Base-by-base conservation (phyloP, 2,329 filamentous ascomycete genomes). In the Xylogone sp. region DNA sequence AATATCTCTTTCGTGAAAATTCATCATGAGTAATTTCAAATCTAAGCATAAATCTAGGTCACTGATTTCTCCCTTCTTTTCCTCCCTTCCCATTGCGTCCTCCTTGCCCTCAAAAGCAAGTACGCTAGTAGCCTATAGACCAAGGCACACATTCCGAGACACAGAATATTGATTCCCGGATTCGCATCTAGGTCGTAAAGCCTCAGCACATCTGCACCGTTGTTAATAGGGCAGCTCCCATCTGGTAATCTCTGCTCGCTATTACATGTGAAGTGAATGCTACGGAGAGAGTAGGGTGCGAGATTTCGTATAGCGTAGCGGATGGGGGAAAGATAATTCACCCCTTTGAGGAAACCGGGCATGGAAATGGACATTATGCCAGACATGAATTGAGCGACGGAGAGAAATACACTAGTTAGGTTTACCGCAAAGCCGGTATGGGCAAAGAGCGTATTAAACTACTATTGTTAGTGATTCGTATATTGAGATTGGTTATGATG, bases 381-480 rank as follows among this genome's bases (percentile, higher is more conserved):
- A 0, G 80, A 79, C 77, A 91, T 87, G 62, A 83, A 79, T 59
- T 86, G 85, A 0, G 86, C 83, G 7, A 92, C 78, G 0, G 82
- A 84, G 3, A 92, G 73, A 18, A 91, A 74, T 42, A 89, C 77
- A 1, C 79, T 83, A 56, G 86, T 89, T 51, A 89, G 69, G 59
- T 88, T 90, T 53, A 91, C 81, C 0, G 87, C 86, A 65, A 91
- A 91, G 2, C 88, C 88, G 0, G 86, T 87, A 62, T 91, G 87
- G 7, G 72, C 71, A 65, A 90, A 88, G 8, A 91, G 70, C 0
- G 87, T 90, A 69, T 90, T 90, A 73, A 91, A 91, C 71, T 65
- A 19, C n/a, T 51, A 22, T 18, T 4, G 2, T 27, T 5, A 27
- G 10, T 4, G 44, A 19, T 49, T 47, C 48, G 42, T 22, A n/a